Conservation (phyloP, 352 stramenopile genomes). For the Discostella stelligera region DNA sequence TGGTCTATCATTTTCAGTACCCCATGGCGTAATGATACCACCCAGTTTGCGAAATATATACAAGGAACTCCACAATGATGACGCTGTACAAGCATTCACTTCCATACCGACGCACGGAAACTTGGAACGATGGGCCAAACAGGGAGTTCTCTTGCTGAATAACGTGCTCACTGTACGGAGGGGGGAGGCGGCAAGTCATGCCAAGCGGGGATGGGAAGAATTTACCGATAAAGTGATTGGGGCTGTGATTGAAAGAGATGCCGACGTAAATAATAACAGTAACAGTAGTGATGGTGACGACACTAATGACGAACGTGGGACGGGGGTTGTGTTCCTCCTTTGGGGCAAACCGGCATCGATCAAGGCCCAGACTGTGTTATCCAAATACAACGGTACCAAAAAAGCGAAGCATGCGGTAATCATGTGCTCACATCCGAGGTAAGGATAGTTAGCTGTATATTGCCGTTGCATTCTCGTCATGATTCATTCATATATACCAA, state of each 20-base stretch:
- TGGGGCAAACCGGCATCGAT: conserved; percentile 95
- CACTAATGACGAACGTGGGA: conserved; percentile 59
- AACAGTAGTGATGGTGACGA: conserved; percentile 68
- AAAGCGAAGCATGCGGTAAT: conserved; percentile 48
- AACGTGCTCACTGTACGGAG: conserved; percentile 93
- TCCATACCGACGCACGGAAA: conserved; percentile 86
- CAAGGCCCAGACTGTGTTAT: conserved; percentile 54
- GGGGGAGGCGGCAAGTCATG: conserved; percentile 91
- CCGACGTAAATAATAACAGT: neutral
- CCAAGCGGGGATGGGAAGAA: conserved; percentile 93
- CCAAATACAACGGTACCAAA: conserved; percentile 65
- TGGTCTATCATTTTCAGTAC: conserved; percentile 87
- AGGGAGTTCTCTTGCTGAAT: conserved; percentile 97
- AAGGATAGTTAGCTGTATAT: neutral
- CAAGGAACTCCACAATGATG: conserved; percentile 87
- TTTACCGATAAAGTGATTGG: conserved; percentile 42
- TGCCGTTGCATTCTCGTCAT: too few relatives aligned
- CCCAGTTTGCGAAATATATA: conserved; percentile 97
- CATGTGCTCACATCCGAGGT: conserved; percentile 77
- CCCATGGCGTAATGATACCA: conserved; percentile 86
- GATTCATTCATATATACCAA: neutral
- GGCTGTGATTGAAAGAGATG: conserved; percentile 32
- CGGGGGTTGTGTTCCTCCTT: conserved; percentile 94
- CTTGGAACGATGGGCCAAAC: conserved; percentile 89
- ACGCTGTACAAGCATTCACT: conserved; percentile 19